These are phyloP conservation scores for Penicillium cosmopolitanum DNA, from an alignment of 495 filamentous ascomycete species.

Conservation along the genomic window DNA sequence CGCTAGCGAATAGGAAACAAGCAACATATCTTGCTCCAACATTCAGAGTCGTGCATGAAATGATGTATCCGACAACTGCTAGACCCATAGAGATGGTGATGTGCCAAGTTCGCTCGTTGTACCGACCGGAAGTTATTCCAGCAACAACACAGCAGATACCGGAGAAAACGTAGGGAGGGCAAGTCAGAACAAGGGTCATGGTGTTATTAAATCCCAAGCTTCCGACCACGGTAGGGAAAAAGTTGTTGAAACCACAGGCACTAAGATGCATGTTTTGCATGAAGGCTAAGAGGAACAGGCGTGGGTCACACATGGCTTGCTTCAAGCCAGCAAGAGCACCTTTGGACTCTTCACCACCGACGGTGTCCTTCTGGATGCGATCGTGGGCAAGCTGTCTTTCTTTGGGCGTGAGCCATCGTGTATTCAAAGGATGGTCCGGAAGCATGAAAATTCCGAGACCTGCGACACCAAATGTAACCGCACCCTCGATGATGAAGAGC, in stretches of 20 bases:
- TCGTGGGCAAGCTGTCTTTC: constrained; percentile 5
- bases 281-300: constrained; percentile 19
- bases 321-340: constrained; percentile 10
- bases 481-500: constrained; percentile 13
- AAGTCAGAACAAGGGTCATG: constrained; percentile 55
- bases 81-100: constrained; percentile 39
- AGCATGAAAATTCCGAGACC: constrained; percentile 5
- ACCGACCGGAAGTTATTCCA: constrained; percentile 41
- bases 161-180: constrained; percentile 52
- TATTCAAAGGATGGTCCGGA: constrained; percentile 4
- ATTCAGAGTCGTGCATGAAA: constrained; percentile 43
- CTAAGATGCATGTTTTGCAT: constrained; percentile 31
- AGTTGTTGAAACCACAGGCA: constrained; percentile 41
- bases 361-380: constrained; percentile 4
- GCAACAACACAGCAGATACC: constrained; percentile 50
- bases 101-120: constrained; percentile 54
- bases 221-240: constrained; percentile 59
- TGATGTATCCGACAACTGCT: constrained; percentile 52
- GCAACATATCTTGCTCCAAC: constrained; percentile 53
- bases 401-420: background rate
- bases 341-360: constrained; percentile 8
- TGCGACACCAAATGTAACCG: constrained; percentile 2
- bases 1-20: constrained; percentile 54
- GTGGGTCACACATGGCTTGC: constrained; percentile 6
- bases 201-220: constrained; percentile 55